These are phyloP conservation scores for Suhomyces anneliseae DNA, from an alignment of 1,139 yeast species.

Conservation along the genomic window DNA sequence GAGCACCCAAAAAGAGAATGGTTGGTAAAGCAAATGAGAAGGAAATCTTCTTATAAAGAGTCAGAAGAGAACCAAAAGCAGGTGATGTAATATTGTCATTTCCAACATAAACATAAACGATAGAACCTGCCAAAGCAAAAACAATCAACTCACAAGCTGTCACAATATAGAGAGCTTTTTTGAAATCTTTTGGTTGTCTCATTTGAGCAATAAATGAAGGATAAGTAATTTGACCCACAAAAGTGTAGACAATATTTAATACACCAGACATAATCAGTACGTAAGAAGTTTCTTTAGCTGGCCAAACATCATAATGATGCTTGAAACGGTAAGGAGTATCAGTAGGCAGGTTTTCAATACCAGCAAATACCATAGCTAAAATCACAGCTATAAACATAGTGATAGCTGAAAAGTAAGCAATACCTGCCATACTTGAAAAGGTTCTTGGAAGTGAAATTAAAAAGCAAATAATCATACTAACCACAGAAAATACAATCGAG, in stretches of 20 bases:
- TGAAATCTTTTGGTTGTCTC: constrained; percentile 58
- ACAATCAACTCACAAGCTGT: constrained; percentile 50
- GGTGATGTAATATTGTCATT: constrained; percentile 56
- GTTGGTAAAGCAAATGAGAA: constrained; percentile 66
- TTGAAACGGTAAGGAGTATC: constrained; percentile 24
- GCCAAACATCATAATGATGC: constrained; percentile 45
- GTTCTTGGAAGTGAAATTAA: constrained; percentile 57
- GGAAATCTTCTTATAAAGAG: constrained; percentile 50
- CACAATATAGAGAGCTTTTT: constrained; percentile 54
- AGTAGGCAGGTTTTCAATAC: constrained; percentile 50
- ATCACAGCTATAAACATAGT: constrained; percentile 60
- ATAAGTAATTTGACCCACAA: constrained; percentile 63
- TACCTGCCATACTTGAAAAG: constrained; percentile 49
- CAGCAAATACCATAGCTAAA: constrained; percentile 54
- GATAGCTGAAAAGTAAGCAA: constrained; percentile 52
- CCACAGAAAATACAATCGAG: constrained; percentile 50
- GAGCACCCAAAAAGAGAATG: constrained; percentile 53
- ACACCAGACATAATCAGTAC: constrained; percentile 58
- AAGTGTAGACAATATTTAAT: constrained; percentile 59
- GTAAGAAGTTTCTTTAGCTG: constrained; percentile 49
- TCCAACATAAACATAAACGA: constrained; percentile 60
- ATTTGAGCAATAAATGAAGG: constrained; percentile 64
- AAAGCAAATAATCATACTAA: constrained; percentile 48
- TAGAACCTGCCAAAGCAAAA: constrained; percentile 55
- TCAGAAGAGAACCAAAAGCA: constrained; percentile 54